Base-by-base conservation (phyloP, 2,329 filamentous ascomycete genomes). In the Rutstroemia sydowiana region DNA sequence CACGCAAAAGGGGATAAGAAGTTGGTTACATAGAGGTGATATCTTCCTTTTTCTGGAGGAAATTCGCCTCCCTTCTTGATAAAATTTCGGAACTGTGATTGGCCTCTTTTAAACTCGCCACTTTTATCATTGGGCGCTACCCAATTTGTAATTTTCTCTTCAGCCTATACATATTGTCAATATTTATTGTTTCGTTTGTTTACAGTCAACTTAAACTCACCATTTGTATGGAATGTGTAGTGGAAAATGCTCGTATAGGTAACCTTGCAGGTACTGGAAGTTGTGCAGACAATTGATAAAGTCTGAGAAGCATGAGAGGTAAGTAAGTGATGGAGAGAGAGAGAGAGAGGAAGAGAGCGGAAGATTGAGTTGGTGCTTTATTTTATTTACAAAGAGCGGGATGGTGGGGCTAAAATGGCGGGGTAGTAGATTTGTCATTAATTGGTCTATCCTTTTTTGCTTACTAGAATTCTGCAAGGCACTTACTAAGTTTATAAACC, bases 101-200 rank as follows among this genome's bases (percentile, higher is more conserved):
- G 76, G 68, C 90, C 87, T 56, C 92, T 85, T 74, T 95, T 95
- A 78, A 95, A 97, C 71, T 96, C 90, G 69, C 92, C 92, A 16
- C 81, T 80, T 66, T 82, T 87, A 73, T 93, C 88, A 61, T 76
- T 76, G 42, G 81, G 84, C 57, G 81, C 76, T 48, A 93, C 89
- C 89, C 89, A 95, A 64, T 92, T 81, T 42, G 89, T 91, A 67
- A 95, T 88, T 51, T 78, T 79, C 53, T 62, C 53, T 48, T 57
- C 56, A 2, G 59, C 21, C 57, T 63, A 63, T 37, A 51, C 34
- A 3, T 16, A 3, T 30, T 8, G 14, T 48, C 21, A 52, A 26
- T 16, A 21, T 8, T 26, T 26, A 4, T 26, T 4, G 23, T 26
- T 2, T 20, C 51, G 45, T 60, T 53, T 51, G 54, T 42, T 20